Evolutionary conservation across 148 eudicot species (phyloP).

Genomic region (Arctostaphylos glauca): DNA sequence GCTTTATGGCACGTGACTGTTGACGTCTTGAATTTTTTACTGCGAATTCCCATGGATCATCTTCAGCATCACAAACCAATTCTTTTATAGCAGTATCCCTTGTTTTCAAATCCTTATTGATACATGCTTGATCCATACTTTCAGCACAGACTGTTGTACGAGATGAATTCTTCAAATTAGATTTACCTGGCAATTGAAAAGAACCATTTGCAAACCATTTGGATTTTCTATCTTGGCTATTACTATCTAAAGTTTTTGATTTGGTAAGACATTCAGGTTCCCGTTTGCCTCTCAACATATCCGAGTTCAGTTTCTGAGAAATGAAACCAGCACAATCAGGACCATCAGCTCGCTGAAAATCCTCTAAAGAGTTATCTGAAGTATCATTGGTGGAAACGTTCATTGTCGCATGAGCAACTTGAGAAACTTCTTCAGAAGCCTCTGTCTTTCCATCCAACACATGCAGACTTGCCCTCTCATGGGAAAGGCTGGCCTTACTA

Average conservation of each 20-base stretch:
- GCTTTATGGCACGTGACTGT: conserved; percentile 42
- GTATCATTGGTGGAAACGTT: conserved; percentile 13
- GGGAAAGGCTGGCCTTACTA: conserved; percentile 19
- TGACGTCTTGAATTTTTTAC: conserved; percentile 57
- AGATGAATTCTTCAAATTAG: conserved; percentile 20
- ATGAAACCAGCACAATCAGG: conserved; percentile 21
- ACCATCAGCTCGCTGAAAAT: conserved; percentile 26
- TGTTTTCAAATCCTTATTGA: conserved; percentile 25
- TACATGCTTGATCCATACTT: conserved; percentile 20
- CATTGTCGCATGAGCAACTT: conserved; percentile 14
- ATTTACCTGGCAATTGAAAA: conserved; percentile 24
- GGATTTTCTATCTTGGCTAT: conserved; percentile 26
- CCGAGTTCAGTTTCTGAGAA: conserved; percentile 28
- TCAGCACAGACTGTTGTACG: conserved; percentile 25
- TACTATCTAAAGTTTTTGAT: conserved; percentile 32
- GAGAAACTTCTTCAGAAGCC: conserved; percentile 28
- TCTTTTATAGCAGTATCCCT: conserved; percentile 45
- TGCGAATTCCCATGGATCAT: conserved; percentile 63
- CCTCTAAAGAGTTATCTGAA: conserved; percentile 16
- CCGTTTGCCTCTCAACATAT: conserved; percentile 22
- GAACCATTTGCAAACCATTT: conserved; percentile 27
- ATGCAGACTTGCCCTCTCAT: conserved; percentile 19
- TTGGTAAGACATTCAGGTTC: conserved; percentile 28
- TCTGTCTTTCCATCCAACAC: conserved; percentile 21
- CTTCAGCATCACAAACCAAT: conserved; percentile 56